These are phyloP conservation scores for Melanopsichium pennsylvanicum DNA, from an alignment of 1,284 basidiomycete genomes.

Conservation along the genomic window DNA sequence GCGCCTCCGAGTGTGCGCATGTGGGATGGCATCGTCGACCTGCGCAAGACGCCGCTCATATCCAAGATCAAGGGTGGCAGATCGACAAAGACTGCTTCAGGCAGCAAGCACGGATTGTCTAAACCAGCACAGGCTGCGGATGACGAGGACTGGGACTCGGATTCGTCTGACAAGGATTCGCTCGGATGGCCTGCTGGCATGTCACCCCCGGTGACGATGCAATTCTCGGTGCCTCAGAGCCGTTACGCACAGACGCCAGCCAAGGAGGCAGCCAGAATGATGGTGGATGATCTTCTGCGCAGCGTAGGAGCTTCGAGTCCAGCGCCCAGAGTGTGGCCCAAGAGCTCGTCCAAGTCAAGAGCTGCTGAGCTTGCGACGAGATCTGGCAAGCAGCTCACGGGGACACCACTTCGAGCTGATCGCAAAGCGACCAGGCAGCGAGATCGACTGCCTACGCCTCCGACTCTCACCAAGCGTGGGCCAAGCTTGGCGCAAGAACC, in stretches of 20 bases:
- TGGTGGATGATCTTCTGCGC: conserved; percentile 63
- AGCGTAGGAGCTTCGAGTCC: conserved; percentile 51
- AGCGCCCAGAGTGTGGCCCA: conserved; percentile 36
- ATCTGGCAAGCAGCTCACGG: conserved; percentile 43
- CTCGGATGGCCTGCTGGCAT: conserved; percentile 72
- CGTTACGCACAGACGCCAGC: conserved; percentile 72
- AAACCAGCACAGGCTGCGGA: conserved; percentile 30
- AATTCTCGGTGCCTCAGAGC: conserved; percentile 77
- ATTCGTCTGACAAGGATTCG: conserved; percentile 67
- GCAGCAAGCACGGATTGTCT: conserved; percentile 69
- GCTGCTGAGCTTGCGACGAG: conserved; percentile 4
- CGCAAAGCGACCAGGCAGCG: conserved; percentile 43
- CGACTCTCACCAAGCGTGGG: conserved; percentile 54
- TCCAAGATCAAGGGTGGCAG: conserved; percentile 32
- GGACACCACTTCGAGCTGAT: conserved; percentile 47
- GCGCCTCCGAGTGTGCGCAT: conserved; percentile 58
- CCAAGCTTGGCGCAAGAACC: conserved; percentile 16
- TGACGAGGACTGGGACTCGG: conserved; percentile 52
- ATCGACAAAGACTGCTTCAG: conserved; percentile 54
- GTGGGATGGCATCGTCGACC: conserved; percentile 79
- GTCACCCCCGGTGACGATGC: conserved; percentile 86
- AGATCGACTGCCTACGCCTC: conserved; percentile 61
- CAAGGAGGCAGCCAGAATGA: conserved; percentile 61
- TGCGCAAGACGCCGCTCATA: conserved; percentile 72
- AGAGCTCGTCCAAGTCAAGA: conserved; percentile 25